Conservation (phyloP, 495 filamentous ascomycete genomes). For the Aspergillus haitiensis region DNA sequence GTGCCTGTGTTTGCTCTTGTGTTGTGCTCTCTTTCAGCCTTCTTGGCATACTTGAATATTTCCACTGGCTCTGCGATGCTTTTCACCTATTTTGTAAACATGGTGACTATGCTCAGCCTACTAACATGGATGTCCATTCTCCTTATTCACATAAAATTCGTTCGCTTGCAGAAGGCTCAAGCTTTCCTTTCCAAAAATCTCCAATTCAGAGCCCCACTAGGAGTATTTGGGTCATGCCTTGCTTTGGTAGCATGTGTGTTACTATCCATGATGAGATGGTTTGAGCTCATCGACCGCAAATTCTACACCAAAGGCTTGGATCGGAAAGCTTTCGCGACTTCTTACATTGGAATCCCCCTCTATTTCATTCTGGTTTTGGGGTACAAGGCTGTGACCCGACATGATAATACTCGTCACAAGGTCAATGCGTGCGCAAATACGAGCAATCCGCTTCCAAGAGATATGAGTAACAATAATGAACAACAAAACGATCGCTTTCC, state of each 20-base stretch:
- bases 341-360: slow-evolving; percentile 75
- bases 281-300: slow-evolving; percentile 57
- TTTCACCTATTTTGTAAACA: slow-evolving; percentile 76
- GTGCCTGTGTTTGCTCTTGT: slow-evolving; percentile 70
- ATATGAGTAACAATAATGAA: not conserved
- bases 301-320: slow-evolving; percentile 48
- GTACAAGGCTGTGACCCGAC: slow-evolving; percentile 59
- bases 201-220: slow-evolving; percentile 72
- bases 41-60: slow-evolving; percentile 75
- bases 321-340: slow-evolving; percentile 69
- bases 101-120: slow-evolving; percentile 74
- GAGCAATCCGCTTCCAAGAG: not conserved
- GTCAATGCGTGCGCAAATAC: not conserved
- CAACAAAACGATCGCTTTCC: not conserved
- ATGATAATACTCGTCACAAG: slow-evolving; percentile 24
- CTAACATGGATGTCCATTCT: slow-evolving; percentile 72
- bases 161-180: slow-evolving; percentile 68
- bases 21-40: slow-evolving; percentile 56
- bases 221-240: slow-evolving; percentile 62
- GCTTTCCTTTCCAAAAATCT: slow-evolving; percentile 60
- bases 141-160: slow-evolving; percentile 74
- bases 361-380: slow-evolving; percentile 68
- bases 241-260: slow-evolving; percentile 66
- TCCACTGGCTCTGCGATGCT: slow-evolving; percentile 59
- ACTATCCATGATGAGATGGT: slow-evolving; percentile 72